Base-by-base conservation (phyloP, 1,284 basidiomycete species). In the Cryptococcus hybrid region DNA sequence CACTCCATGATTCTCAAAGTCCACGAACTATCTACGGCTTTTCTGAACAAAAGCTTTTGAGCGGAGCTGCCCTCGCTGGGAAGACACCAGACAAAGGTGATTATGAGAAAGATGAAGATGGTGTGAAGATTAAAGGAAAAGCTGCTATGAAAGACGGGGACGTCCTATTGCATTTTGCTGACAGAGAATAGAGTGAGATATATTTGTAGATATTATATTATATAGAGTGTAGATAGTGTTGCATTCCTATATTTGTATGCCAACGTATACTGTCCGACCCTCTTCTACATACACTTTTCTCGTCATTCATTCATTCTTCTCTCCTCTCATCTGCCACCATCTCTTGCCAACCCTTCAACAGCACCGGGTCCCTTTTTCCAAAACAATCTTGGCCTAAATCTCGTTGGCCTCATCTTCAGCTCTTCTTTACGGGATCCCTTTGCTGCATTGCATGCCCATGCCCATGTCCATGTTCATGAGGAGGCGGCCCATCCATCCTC, bases 91-190 rank as follows among this genome's bases (percentile, higher is more conserved):
- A 74, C 52, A 34, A 52, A 1, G 73, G 73, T 3, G 48, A 64
- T 1, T 57, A 61, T 9, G 53, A 52, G 52, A 67, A 56, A 39
- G 61, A 59, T 34, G 54, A 47, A 7, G 65, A 66, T 37, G 65
- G 65, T 5, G 60, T 64, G 47, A 37, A 39, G 24, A 65, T 70
- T 62, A 62, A 51, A 15, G 65, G 67, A 1, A 56, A 57, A 30
- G 61, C 61, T 50, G 51, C n/a, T 7, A 39, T 37, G 47, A 49
- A 30, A 12, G 45, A 51, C 30, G 70, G 68, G 9, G 62, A 66
- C 11, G 64, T 72, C 9, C 63, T 70, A 1, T 51, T 74, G 0
- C 72, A 74, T 61, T 54, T 70, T 7, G 36, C 65, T 1, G 65
- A 61, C 9, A 56, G 60, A 53, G 57, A 60, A 36, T 59, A 55